phyloP scores from a whole-genome alignment of 352 stramenopile species.

The Aphanomyces stellatus region DNA sequence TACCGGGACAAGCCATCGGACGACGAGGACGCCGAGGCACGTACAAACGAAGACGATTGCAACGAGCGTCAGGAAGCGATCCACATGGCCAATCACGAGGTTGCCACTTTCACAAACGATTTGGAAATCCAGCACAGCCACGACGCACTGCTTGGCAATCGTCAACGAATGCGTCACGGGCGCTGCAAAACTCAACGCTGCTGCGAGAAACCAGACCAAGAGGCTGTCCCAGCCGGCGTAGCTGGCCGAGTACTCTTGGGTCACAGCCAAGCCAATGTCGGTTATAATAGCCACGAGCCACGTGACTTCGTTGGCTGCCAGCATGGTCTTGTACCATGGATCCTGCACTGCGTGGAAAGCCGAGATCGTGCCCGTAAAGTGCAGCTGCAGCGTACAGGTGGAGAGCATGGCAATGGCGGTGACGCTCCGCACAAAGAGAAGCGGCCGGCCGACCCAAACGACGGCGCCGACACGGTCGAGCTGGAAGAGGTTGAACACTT shows the following conservation, averaged over 20 bases:
- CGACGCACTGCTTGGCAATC: neutral
- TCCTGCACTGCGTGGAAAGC: neutral
- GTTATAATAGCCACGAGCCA: conserved; percentile 5
- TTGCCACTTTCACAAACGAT: neutral
- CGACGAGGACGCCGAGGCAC: neutral
- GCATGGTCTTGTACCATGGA: conserved; percentile 14
- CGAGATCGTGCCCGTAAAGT: neutral
- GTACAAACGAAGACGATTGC: conserved; percentile 1
- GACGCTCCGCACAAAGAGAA: neutral
- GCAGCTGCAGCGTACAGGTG: neutral
- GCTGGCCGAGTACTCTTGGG: neutral
- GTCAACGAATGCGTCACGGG: neutral
- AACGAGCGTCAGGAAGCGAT: neutral
- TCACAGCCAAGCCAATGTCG: neutral
- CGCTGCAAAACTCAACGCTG: neutral
- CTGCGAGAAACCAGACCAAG: neutral
- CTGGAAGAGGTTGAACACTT: conserved; percentile 8
- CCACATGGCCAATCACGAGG: conserved; percentile 5
- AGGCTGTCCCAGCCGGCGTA: neutral
- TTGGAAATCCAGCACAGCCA: neutral
- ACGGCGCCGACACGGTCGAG: neutral
- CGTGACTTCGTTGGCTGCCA: conserved; percentile 2
- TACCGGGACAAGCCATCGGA: neutral
- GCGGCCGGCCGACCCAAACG: conserved; percentile 7
- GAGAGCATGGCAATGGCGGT: conserved; percentile 1